Base-by-base conservation (phyloP, 495 filamentous ascomycete species). In the Neurospora sp. region DNA sequence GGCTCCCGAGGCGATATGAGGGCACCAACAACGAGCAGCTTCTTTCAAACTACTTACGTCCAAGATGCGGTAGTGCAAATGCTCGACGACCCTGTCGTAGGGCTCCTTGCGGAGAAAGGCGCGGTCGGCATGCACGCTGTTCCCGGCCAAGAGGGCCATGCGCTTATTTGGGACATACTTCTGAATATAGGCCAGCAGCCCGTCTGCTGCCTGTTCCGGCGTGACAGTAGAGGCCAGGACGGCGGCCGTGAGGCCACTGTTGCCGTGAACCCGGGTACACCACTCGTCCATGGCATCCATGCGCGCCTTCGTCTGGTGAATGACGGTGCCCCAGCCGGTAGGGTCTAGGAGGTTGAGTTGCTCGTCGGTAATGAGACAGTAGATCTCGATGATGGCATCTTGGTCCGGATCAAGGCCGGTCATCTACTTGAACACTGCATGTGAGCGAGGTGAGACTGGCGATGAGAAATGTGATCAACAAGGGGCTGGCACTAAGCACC, bases 1-100 rank as follows among this genome's bases (percentile, higher is more conserved):
- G 18, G 87, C 88, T 20, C 59, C 69, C 5, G 70, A 70, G 14
- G 75, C 75, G 31, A 74, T 12, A 4, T 78, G 69, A 12, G 78
- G 79, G 16, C 90, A 91, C 96, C 96, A 99, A 70, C 94, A 86
- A 68, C 89, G 87, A 9, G 89, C 92, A 20, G 91, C 94, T 82
- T 99, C 96, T 82, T 98, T 97, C 70, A 98, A 82, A 20, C 89
- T 87, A 80, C 94, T 97, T 40, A 98, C 94, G 79, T 99, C 96
- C 48, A 98, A 79, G 73, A 98, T 92, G 12, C 96, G 89, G 83
- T 98, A 92, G 83, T 95, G 91, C 69, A 98, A 84, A 79, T 94
- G 87, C 68, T 92, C 87, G 69, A 93, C 77, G 4, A 97, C 88
- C 69, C 84, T 81, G 22, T 86, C 87, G 76, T 94, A 98, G 0